Percentiles rank a stretch among this genome's conserved stretches.
Evolutionary conservation across 1,284 basidiomycete genomes (phyloP).

Genomic region (Cutaneotrichosporon arboriforme): DNA sequence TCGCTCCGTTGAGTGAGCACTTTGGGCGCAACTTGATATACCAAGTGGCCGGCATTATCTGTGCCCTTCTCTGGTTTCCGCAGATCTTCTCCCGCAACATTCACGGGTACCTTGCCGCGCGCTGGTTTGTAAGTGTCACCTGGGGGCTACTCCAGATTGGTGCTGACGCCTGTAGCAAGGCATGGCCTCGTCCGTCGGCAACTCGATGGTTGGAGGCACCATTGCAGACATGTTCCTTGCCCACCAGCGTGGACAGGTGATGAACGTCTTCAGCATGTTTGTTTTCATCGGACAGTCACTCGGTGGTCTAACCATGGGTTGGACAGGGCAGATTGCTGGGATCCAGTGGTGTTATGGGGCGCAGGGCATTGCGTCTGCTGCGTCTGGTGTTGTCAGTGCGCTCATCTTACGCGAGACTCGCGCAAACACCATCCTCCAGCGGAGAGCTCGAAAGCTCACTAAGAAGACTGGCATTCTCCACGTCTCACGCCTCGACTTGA

Average conservation of each 20-base stretch:
- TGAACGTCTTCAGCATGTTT: conserved; percentile 46
- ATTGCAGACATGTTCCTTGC: conserved; percentile 46
- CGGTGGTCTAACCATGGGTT: conserved; percentile 23
- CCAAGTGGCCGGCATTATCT: conserved; percentile 25
- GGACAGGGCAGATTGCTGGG: conserved; percentile 27
- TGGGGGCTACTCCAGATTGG: no score
- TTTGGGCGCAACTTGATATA: conserved; percentile 37
- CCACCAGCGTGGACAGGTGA: conserved; percentile 43
- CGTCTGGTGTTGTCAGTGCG: conserved; percentile 30
- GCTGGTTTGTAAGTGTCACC: conserved; percentile 29
- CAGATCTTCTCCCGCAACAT: conserved; percentile 36
- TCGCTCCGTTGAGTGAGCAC: conserved; percentile 42
- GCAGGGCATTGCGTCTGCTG: conserved; percentile 28
- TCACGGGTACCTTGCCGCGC: conserved; percentile 33
- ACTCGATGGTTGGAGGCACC: conserved; percentile 44
- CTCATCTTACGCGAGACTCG: conserved; percentile 47
- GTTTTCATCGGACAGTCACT: conserved; percentile 44
- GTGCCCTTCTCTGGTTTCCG: conserved; percentile 39
- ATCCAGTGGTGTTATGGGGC: conserved; percentile 40
- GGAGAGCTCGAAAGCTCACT: conserved; percentile 43
- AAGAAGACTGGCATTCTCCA: conserved; percentile 46
- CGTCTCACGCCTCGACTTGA: conserved; percentile 37
- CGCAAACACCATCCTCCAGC: conserved; percentile 49
- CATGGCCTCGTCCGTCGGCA: conserved; percentile 31
- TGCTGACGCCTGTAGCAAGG: conserved; percentile 28